Conservation (phyloP, 139 green algal genomes). For the Micromonas pusilla region DNA sequence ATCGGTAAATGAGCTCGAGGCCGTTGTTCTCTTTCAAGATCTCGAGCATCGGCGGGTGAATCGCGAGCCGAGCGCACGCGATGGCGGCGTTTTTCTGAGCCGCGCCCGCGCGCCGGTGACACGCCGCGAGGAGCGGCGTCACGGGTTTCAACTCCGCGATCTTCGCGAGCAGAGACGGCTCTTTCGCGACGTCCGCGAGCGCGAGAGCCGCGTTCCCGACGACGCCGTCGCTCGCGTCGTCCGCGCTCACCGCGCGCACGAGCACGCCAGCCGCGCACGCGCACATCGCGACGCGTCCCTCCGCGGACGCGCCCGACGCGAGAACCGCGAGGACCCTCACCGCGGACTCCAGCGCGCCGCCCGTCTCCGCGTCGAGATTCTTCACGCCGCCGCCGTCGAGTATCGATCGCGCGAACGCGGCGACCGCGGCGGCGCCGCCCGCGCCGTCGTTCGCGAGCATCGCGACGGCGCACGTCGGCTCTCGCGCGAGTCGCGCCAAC, state of each 20-base stretch:
- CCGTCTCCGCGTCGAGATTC: too few relatives aligned
- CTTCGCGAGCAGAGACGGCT: not conserved
- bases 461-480: not conserved
- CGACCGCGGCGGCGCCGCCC: not conserved
- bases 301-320: too few relatives aligned
- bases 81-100: slow-evolving; percentile 30
- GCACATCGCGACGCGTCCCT: not conserved
- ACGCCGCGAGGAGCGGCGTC: slow-evolving; percentile 4
- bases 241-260: not conserved
- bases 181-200: slow-evolving; percentile 4
- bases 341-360: not conserved
- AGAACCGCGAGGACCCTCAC: not conserved
- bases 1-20: slow-evolving; percentile 8
- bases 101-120: slow-evolving; percentile 15
- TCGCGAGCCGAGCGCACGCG: slow-evolving; percentile 13
- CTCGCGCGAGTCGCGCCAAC: not conserved
- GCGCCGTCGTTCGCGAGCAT: too few relatives aligned
- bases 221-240: slow-evolving; percentile 3
- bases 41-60: not conserved
- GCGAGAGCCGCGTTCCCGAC: slow-evolving; percentile 22
- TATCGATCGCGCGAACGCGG: not conserved
- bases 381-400: not conserved
- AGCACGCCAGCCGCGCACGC: not conserved
- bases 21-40: not conserved
- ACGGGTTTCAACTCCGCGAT: slow-evolving; percentile 18